Conservation (phyloP, 768 basidiomycete genomes). For the Boletales sp. region DNA sequence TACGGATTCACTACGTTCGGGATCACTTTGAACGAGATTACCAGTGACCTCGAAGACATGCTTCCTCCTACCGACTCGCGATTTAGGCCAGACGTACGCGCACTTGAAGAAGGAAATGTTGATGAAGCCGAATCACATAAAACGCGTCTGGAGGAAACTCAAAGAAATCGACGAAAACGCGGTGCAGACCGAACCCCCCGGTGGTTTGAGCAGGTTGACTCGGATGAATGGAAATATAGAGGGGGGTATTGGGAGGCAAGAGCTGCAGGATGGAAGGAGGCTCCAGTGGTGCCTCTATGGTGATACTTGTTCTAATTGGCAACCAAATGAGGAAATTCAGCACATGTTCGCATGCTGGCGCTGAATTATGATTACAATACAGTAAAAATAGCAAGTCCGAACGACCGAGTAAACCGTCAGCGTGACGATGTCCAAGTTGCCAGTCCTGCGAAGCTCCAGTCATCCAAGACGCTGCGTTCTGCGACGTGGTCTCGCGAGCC, state of each 20-base stretch:
- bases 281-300: slow-evolving; percentile 55
- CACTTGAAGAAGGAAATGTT: slow-evolving; percentile 73
- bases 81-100: slow-evolving; percentile 75
- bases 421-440: slow-evolving; percentile 17
- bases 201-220: slow-evolving; percentile 68
- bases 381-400: too few relatives aligned
- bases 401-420: neutral
- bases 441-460: slow-evolving; percentile 15
- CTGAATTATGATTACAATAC: too few relatives aligned
- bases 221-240: slow-evolving; percentile 68
- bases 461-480: slow-evolving; percentile 17
- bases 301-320: slow-evolving; percentile 31
- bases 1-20: slow-evolving; percentile 84
- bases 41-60: slow-evolving; percentile 55
- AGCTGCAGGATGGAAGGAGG: slow-evolving; percentile 57
- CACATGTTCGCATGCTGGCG: too few relatives aligned
- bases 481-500: slow-evolving; percentile 35
- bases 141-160: slow-evolving; percentile 65
- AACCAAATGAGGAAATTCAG: neutral
- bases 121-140: slow-evolving; percentile 74
- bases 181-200: slow-evolving; percentile 59
- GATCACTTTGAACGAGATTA: slow-evolving; percentile 79
- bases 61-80: slow-evolving; percentile 83
- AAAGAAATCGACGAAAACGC: slow-evolving; percentile 64
- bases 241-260: slow-evolving; percentile 86